Conservation (phyloP, 1,284 basidiomycete species). For the Coniophora puteana region DNA sequence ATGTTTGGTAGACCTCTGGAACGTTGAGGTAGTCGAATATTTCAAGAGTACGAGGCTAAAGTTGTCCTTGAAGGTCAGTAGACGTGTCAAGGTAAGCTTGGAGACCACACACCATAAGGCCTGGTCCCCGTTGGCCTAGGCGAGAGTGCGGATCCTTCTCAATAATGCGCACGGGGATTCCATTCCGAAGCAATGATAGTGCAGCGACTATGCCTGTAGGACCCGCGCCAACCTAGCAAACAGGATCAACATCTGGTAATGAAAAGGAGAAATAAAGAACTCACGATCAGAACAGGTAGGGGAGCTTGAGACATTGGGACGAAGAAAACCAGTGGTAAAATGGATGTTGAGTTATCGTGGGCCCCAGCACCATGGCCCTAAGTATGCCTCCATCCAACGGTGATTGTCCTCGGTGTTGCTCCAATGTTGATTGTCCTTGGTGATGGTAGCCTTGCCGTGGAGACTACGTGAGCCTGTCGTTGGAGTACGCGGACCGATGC, state of each 20-base stretch:
- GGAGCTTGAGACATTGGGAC: too few relatives aligned
- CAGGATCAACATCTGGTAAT: slow-evolving; percentile 10
- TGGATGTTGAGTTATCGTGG: too few relatives aligned
- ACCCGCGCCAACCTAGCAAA: slow-evolving; percentile 46
- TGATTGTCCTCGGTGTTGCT: too few relatives aligned
- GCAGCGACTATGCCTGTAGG: slow-evolving; percentile 44
- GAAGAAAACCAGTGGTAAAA: too few relatives aligned
- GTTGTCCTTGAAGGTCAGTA: not conserved
- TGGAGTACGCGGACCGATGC: too few relatives aligned
- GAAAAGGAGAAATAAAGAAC: not conserved
- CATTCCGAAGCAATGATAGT: slow-evolving; percentile 36
- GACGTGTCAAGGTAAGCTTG: not conserved
- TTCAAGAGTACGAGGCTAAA: not conserved
- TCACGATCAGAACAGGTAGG: not conserved
- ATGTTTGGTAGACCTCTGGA: not conserved
- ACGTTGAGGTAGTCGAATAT: slow-evolving; percentile 1
- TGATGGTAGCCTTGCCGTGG: too few relatives aligned
- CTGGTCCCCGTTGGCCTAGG: slow-evolving; percentile 23
- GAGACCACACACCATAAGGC: slow-evolving; percentile 18
- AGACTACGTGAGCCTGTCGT: too few relatives aligned
- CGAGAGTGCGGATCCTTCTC: slow-evolving; percentile 17
- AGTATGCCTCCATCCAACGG: too few relatives aligned
- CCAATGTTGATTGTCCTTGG: too few relatives aligned
- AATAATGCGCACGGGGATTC: slow-evolving; percentile 30
- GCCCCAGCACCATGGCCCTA: too few relatives aligned